These are phyloP conservation scores for Oryza rufipogon DNA, from an alignment of 176 grass and related monocot species.

Conservation along the genomic window DNA sequence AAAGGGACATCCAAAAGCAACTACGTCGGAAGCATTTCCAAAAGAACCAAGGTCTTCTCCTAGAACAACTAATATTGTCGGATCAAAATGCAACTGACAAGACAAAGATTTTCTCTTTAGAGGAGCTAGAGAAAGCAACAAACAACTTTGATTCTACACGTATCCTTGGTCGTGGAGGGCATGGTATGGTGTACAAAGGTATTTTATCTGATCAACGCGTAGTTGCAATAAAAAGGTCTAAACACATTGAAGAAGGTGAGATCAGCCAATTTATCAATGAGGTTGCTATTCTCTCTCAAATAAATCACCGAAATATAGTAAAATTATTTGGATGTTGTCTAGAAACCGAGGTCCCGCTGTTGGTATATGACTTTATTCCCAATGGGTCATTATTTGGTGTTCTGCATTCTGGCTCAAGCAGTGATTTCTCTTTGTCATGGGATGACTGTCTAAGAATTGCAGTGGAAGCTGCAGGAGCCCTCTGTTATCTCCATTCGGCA, in stretches of 20 bases:
- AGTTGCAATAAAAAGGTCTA: slow-evolving; percentile 1
- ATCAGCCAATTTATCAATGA: slow-evolving; percentile 27
- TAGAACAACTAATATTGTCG: slow-evolving; percentile 35
- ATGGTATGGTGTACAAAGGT: slow-evolving; percentile 30
- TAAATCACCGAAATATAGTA: slow-evolving; percentile 19
- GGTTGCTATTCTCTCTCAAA: slow-evolving; percentile 21
- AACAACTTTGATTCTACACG: slow-evolving; percentile 13
- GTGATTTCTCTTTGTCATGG: slow-evolving; percentile 13
- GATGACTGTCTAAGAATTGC: slow-evolving; percentile 36
- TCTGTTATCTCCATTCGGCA: slow-evolving; percentile 33
- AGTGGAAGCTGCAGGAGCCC: slow-evolving; percentile 10
- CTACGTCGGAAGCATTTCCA: slow-evolving; percentile 11
- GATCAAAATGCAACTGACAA: slow-evolving; percentile 29
- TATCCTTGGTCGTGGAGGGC: slow-evolving; percentile 20
- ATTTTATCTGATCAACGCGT: slow-evolving; percentile 34
- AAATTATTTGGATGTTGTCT: slow-evolving; percentile 25
- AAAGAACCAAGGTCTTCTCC: slow-evolving; percentile 37
- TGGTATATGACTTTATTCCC: slow-evolving; percentile 35
- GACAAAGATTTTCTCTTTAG: slow-evolving; percentile 24
- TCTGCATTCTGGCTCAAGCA: background rate
- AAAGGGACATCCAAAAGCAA: slow-evolving; percentile 16
- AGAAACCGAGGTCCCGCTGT: background rate
- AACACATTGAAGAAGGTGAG: background rate
- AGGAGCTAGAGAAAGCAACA: slow-evolving; percentile 28
- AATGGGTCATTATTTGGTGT: slow-evolving; percentile 36